Evolutionary conservation across 305 asterid genomes (phyloP), one percentile per base, ranked within the genome.

Genomic region (Fraxinus sp.): DNA sequence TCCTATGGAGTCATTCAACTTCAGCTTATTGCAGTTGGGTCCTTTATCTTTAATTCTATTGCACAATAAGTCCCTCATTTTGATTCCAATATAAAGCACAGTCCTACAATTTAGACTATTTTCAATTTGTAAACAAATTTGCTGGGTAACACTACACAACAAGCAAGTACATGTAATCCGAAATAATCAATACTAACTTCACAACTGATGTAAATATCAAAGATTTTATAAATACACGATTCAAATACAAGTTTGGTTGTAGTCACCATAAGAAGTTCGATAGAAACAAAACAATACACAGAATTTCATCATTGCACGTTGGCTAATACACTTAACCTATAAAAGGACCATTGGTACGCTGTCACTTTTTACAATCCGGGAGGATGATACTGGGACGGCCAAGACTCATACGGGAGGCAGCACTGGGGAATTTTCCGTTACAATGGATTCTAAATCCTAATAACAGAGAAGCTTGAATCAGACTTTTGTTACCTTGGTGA

Each of bases 381-480:
- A 55, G 64, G 0, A 52, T 52, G 24, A 55, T 55, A 5, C 8
- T 1, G 0, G 7, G 24, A 55, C 6, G 2, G 24, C 22, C 64
- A 0, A 5, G 3, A 55, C 64, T 55, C 64, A 7, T 52, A 52
- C 8, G 8, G 7, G 9, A 52, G 64, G 9, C 10, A n/a, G 10
- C 8, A 5, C 10, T 55, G 64, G 10, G 62, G 9, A 55, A 55
- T 55, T 22, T 62, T 8, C 33, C 4, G 10, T 26, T 62, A 62
- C 72, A 62, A 4, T 7, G 32, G 71, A 62, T 62, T 62, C 30
- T 16, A 20, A 20, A 62, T 62, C 28, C 14, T 24, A 9, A 22
- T 20, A 59, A n/a, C 8, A 20, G 24, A 52, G 81, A 80, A 80
- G 77, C 57, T 46, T 13, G 57, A 5, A 62, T 78, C 46, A 77